Evolutionary conservation across 441 rosid species (phyloP), one percentile per base, ranked within the genome.

Genomic region (Syzygium malaccense): DNA sequence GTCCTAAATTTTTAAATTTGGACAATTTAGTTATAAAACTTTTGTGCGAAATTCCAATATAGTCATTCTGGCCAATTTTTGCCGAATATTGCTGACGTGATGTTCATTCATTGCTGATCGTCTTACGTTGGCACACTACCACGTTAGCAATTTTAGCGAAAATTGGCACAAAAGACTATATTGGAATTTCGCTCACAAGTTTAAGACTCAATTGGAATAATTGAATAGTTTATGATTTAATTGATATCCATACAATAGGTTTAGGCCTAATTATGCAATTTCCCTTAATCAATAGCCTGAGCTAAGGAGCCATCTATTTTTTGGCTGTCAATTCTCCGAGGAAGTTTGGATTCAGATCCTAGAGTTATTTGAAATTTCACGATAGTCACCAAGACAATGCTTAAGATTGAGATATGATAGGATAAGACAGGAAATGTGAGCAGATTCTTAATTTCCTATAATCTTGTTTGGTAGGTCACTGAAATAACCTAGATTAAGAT

Each of bases 71-170:
- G 32, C 66, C 66, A 6, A 28, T 60, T 60, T 60, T 60, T 8
- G 12, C 8, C 8, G 1, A 60, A 60, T 28, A 26, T 30, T 0
- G 0, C 4, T 28, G 4, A 60, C 4, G 6, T 60, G 32, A 17
- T 2, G 0, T 60, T 15, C 0, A 28, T 13, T 28, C 32, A 60
- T 60, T 0, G 14, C 66, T 28, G 14, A 18, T 15, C 14, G 2
- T 60, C 18, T 30, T 28, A 60, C 17, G 3, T 13, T 13, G n/a
- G 0, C n/a, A 60, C 3, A 28, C 13, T 0, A 7, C 0, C n/a
- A 28, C 14, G 15, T 60, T 60, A 28, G 18, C 14, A 6, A 60
- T 60, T 60, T 28, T 1, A 4, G 17, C 6, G 0, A 28, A 60
- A 60, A 28, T 60, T 13, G 32, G 6, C 28, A 0, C 7, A 0